A percentile compares a stretch with the other conserved stretches of the same genome.
phyloP scores from a whole-genome alignment of 139 green algal species.

The Mesotaenium endlicherianum region DNA sequence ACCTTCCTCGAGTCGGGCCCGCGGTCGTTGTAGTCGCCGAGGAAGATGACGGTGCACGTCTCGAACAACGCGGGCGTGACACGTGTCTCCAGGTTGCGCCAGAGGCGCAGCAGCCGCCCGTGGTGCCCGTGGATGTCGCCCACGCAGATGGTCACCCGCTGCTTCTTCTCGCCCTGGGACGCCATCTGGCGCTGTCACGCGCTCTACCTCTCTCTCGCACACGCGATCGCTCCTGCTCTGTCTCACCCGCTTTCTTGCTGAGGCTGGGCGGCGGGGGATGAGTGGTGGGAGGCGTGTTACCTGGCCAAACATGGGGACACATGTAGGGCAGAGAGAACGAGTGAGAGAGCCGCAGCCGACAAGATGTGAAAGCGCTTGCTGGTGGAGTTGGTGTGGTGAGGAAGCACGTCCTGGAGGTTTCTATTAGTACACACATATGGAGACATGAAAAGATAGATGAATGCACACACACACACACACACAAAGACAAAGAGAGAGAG shows the following conservation, averaged over 20 bases:
- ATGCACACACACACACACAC: neutral
- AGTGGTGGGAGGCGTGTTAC: neutral
- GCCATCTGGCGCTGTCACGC: too few relatives aligned
- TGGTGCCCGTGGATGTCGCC: constrained; percentile 49
- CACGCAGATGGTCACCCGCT: constrained; percentile 32
- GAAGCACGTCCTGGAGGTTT: neutral
- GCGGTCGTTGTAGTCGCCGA: constrained; percentile 52
- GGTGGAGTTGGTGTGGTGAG: too few relatives aligned
- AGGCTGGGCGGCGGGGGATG: neutral
- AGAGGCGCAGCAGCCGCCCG: constrained; percentile 18
- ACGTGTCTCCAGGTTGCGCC: constrained; percentile 20
- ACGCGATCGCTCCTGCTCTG: too few relatives aligned
- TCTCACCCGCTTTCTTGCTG: too few relatives aligned
- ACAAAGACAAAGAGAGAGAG: neutral
- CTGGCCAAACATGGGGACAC: neutral
- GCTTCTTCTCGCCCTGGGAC: neutral
- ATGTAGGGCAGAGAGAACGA: neutral
- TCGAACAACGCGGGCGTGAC: constrained; percentile 7
- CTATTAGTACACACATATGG: neutral
- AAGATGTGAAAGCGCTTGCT: neutral
- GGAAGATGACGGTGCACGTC: constrained; percentile 44
- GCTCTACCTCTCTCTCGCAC: too few relatives aligned
- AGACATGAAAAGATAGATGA: neutral
- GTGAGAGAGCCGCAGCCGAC: neutral
- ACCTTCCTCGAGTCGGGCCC: constrained; percentile 22